These are phyloP conservation scores for Prunus fruticosa DNA, from an alignment of 306 rosid genomes.

Conservation along the genomic window DNA sequence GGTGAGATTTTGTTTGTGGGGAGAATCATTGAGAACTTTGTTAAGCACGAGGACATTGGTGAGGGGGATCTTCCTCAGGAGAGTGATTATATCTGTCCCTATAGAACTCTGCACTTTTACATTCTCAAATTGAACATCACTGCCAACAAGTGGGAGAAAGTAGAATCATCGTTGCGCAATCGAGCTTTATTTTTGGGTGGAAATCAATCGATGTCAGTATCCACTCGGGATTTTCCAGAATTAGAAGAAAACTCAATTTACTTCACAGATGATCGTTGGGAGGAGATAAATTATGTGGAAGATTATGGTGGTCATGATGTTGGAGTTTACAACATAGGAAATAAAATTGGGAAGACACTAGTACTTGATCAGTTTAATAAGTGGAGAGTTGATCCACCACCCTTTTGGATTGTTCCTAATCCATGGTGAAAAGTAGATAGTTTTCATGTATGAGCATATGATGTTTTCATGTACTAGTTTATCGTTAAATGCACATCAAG, in stretches of 20 bases:
- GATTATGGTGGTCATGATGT: constrained; percentile 13
- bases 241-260: constrained; percentile 10
- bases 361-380: too few relatives aligned
- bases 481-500: too few relatives aligned
- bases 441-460: not conserved
- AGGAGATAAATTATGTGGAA: not conserved
- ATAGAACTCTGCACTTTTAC: constrained; percentile 9
- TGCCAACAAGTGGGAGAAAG: constrained; percentile 7
- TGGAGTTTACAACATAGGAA: constrained; percentile 4
- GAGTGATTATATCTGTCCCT: not conserved
- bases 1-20: constrained; percentile 7
- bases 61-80: not conserved
- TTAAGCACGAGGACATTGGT: not conserved
- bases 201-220: not conserved
- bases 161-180: not conserved
- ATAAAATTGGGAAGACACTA: not conserved
- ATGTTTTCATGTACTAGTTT: too few relatives aligned
- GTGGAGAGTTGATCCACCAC: not conserved
- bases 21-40: not conserved
- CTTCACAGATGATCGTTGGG: constrained; percentile 6
- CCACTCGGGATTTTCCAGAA: not conserved
- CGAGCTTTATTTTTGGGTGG: constrained; percentile 10
- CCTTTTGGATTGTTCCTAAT: constrained; percentile 12
- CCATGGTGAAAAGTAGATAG: not conserved
- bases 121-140: not conserved